These are phyloP conservation scores for Pseudopithomyces chartarum DNA, from an alignment of 2,329 filamentous ascomycete species.

Conservation along the genomic window DNA sequence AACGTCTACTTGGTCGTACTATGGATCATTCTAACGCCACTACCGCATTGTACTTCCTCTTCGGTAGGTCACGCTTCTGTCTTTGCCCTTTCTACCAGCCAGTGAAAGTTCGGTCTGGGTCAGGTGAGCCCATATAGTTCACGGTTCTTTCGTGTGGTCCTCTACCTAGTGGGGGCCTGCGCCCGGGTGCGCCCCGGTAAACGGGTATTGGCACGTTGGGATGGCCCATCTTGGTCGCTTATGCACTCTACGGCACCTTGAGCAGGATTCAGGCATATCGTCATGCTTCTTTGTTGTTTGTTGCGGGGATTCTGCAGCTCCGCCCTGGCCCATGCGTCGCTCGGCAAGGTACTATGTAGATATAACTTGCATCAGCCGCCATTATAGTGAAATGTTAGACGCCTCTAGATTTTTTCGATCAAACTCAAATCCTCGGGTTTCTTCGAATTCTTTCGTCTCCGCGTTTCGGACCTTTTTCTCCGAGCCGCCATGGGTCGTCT, in stretches of 20 bases:
- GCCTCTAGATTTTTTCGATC: not conserved
- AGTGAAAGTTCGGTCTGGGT: not conserved
- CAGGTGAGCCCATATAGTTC: not conserved
- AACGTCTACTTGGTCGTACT: not conserved
- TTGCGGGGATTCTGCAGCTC: constrained; percentile 23
- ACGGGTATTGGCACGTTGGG: constrained; percentile 5
- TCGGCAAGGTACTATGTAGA: not conserved
- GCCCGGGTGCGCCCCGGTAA: not conserved
- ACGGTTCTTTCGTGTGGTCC: not conserved
- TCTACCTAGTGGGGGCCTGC: not conserved
- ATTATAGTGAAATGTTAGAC: not conserved
- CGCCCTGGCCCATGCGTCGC: not conserved
- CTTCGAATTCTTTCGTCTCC: not conserved
- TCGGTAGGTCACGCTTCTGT: not conserved
- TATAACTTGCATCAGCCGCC: constrained; percentile 6
- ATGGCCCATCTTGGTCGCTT: constrained; percentile 16
- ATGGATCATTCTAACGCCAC: not conserved
- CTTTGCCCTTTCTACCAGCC: not conserved
- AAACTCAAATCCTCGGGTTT: not conserved
- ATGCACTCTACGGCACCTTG: constrained; percentile 22
- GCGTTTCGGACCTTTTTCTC: constrained; percentile 1
- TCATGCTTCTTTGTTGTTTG: constrained; percentile 17
- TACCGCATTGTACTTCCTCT: not conserved
- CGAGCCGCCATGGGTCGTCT: constrained; percentile 32
- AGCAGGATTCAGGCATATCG: constrained; percentile 18